These are phyloP conservation scores for Fragaria iinumae DNA, from an alignment of 306 rosid species.

Conservation along the genomic window DNA sequence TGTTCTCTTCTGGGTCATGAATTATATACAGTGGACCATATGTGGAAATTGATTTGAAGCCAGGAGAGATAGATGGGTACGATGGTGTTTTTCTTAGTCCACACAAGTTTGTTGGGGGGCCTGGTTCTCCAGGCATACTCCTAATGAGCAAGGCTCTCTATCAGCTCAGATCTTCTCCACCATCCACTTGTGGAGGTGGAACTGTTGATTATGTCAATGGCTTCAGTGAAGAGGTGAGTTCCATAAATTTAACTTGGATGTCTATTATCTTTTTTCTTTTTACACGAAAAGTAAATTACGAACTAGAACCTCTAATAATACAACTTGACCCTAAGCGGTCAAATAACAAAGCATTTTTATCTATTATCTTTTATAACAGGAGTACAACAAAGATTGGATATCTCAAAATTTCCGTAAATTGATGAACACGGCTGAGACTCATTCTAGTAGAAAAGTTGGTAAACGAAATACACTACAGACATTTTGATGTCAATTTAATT, in stretches of 20 bases:
- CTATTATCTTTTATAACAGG: too few relatives aligned
- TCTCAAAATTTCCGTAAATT: too few relatives aligned
- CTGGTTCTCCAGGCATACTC: slow-evolving; percentile 73
- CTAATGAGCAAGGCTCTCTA: slow-evolving; percentile 59
- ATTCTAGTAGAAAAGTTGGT: not conserved
- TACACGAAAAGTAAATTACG: too few relatives aligned
- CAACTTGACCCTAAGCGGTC: too few relatives aligned
- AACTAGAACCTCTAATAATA: too few relatives aligned
- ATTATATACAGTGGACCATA: slow-evolving; percentile 60
- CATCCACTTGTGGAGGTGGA: slow-evolving; percentile 91
- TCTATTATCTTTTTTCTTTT: too few relatives aligned
- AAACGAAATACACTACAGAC: not conserved
- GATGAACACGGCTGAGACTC: too few relatives aligned
- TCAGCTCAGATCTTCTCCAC: slow-evolving; percentile 47
- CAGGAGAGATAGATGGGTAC: slow-evolving; percentile 55
- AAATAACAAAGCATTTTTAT: too few relatives aligned
- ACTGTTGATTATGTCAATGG: slow-evolving; percentile 73
- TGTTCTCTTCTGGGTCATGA: not conserved
- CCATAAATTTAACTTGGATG: not conserved
- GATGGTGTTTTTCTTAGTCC: slow-evolving; percentile 73
- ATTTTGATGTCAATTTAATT: not conserved
- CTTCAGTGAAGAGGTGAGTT: slow-evolving; percentile 55
- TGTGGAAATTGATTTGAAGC: slow-evolving; percentile 57
- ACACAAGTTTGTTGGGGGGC: slow-evolving; percentile 84
- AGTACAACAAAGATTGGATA: too few relatives aligned